A percentile compares a stretch with the other conserved stretches of the same genome.
These are phyloP conservation scores for Eucalyptus sp. DNA, from an alignment of 345 rosid species.

Conservation along the genomic window DNA sequence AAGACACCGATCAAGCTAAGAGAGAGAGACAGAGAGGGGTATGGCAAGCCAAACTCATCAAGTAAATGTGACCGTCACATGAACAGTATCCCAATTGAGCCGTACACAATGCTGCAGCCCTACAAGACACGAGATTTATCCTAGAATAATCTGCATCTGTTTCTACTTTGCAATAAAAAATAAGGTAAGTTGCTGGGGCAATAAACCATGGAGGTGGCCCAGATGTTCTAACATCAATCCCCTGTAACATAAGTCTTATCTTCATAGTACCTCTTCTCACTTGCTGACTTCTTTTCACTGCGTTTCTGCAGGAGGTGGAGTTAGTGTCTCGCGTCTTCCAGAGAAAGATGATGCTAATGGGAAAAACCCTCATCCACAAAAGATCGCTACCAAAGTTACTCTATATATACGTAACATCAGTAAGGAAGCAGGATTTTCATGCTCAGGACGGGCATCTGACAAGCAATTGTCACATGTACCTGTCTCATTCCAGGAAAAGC, in stretches of 20 bases:
- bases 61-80: background rate
- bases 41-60: constrained; percentile 1
- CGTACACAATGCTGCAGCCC: background rate
- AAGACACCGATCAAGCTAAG: background rate
- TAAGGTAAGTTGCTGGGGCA: background rate
- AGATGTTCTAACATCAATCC: constrained; percentile 13
- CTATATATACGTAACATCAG: background rate
- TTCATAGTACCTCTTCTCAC: constrained; percentile 55
- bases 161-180: background rate
- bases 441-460: background rate
- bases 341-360: background rate
- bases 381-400: background rate
- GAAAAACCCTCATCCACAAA: background rate
- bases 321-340: background rate
- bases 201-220: background rate
- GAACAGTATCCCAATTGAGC: background rate
- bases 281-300: constrained; percentile 49
- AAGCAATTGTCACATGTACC: background rate
- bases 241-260: constrained; percentile 35
- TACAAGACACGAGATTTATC: background rate
- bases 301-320: constrained; percentile 34
- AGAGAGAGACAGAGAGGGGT: background rate
- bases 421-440: background rate
- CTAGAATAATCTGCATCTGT: background rate
- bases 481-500: background rate